Conservation (phyloP, 2,329 filamentous ascomycete species). For the Nigrospora oryzae region DNA sequence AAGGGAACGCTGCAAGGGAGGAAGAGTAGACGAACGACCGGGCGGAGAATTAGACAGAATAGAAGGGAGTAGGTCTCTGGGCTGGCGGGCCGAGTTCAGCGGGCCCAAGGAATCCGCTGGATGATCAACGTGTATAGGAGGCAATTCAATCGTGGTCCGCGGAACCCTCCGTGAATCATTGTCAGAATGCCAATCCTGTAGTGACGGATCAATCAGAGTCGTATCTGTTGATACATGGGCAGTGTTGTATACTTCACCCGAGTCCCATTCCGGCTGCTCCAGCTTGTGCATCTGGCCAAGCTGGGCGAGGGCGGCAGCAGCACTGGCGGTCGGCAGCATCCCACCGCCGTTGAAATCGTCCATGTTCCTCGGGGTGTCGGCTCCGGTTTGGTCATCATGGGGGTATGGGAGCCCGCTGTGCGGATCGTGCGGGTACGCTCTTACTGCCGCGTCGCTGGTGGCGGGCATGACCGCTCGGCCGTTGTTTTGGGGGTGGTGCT, state of each 20-base stretch:
- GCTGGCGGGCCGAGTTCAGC: slow-evolving; percentile 44
- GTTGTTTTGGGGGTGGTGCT: slow-evolving; percentile 11
- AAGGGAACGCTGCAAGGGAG: slow-evolving; percentile 68
- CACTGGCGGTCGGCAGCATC: slow-evolving; percentile 61
- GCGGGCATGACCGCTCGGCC: not conserved
- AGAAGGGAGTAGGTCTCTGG: slow-evolving; percentile 72
- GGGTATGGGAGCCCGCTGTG: slow-evolving; percentile 37
- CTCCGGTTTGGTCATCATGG: slow-evolving; percentile 52
- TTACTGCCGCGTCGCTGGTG: slow-evolving; percentile 2
- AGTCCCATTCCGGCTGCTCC: slow-evolving; percentile 70
- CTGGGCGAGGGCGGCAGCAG: slow-evolving; percentile 80
- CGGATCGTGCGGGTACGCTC: slow-evolving; percentile 52
- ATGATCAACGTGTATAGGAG: slow-evolving; percentile 59
- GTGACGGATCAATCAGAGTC: slow-evolving; percentile 4
- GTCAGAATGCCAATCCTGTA: slow-evolving; percentile 64
- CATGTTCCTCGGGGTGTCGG: slow-evolving; percentile 56
- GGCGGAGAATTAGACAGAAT: slow-evolving; percentile 76
- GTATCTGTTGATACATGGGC: slow-evolving; percentile 1
- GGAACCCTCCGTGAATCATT: slow-evolving; percentile 55
- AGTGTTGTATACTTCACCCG: slow-evolving; percentile 55
- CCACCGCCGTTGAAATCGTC: slow-evolving; percentile 61
- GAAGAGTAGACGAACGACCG: slow-evolving; percentile 75
- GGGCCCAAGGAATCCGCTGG: slow-evolving; percentile 67
- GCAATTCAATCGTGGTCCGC: slow-evolving; percentile 63
- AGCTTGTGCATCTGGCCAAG: slow-evolving; percentile 69